Conservation (phyloP, 2,329 filamentous ascomycete species). For the Exophiala alcalophila region DNA sequence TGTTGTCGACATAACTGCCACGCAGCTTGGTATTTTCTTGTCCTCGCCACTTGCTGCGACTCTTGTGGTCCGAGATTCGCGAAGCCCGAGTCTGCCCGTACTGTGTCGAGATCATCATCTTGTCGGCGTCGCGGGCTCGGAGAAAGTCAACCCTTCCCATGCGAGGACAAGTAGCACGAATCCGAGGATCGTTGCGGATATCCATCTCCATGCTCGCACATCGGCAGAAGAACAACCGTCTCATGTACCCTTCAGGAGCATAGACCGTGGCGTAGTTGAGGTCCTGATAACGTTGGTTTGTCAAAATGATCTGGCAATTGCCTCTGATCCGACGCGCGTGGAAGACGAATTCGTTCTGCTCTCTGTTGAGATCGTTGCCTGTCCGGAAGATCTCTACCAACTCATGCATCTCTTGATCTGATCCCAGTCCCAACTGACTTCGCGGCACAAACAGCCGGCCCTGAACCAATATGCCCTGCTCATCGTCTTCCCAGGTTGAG, state of each 20-base stretch:
- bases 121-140: not conserved
- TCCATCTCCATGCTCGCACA: not conserved
- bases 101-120: not conserved
- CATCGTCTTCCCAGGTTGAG: conserved; percentile 35
- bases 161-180: not conserved
- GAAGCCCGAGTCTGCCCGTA: not conserved
- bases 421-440: conserved; percentile 35
- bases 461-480: conserved; percentile 34
- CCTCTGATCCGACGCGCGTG: conserved; percentile 38
- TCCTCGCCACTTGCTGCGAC: conserved; percentile 10
- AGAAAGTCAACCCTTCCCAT: conserved; percentile 8
- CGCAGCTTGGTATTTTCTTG: not conserved
- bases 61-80: not conserved
- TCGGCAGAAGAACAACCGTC: conserved; percentile 20
- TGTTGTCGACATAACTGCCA: not conserved
- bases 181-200: not conserved
- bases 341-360: conserved; percentile 31
- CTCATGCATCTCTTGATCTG: conserved; percentile 45
- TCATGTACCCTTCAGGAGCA: no score
- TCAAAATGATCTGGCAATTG: conserved; percentile 49
- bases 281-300: conserved; percentile 53
- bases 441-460: conserved; percentile 40
- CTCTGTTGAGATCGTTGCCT: conserved; percentile 2
- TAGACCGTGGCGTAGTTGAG: conserved; percentile 25
- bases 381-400: conserved; percentile 39